phyloP scores from a whole-genome alignment of 2,329 filamentous ascomycete species.

The Aureobasidium zeae region DNA sequence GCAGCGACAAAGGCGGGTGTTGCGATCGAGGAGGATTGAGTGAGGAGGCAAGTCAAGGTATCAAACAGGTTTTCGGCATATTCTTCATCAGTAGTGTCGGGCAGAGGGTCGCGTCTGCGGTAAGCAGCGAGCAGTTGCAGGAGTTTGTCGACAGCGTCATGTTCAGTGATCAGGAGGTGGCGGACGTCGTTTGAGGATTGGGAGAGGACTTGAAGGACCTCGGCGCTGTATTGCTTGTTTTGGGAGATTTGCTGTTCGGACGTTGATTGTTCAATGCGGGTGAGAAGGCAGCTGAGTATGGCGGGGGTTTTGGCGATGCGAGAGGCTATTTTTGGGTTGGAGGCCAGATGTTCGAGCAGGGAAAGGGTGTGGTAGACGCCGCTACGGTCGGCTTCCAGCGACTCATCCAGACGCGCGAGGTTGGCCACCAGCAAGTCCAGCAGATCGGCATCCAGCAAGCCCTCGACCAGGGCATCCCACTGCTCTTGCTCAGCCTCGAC shows the following conservation, averaged over 20 bases:
- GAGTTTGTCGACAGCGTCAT: constrained; percentile 69
- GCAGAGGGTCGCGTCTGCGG: constrained; percentile 74
- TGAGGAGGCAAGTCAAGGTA: constrained; percentile 67
- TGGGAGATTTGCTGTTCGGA: constrained; percentile 60
- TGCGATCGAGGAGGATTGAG: constrained; percentile 61
- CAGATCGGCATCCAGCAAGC: constrained; percentile 56
- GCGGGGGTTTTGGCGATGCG: constrained; percentile 61
- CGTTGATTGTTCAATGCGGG: constrained; percentile 60
- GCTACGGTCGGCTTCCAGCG: constrained; percentile 59
- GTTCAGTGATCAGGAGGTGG: constrained; percentile 44
- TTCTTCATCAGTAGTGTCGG: constrained; percentile 83
- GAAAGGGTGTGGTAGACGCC: constrained; percentile 79
- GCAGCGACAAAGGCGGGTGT: constrained; percentile 78
- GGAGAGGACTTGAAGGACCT: constrained; percentile 80
- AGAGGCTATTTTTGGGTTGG: constrained; percentile 58
- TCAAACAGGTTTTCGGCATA: constrained; percentile 94
- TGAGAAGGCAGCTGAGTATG: constrained; percentile 70
- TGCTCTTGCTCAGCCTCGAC: constrained; percentile 70
- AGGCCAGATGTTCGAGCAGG: constrained; percentile 79
- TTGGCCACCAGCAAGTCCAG: constrained; percentile 67
- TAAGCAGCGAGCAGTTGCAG: constrained; percentile 80
- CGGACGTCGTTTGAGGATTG: constrained; percentile 64
- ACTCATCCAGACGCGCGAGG: constrained; percentile 69
- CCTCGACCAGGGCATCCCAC: constrained; percentile 65
- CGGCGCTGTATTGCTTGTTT: constrained; percentile 92